These are phyloP conservation scores for Huntiella bhutanensis DNA, from an alignment of 2,329 filamentous ascomycete species.

Conservation along the genomic window DNA sequence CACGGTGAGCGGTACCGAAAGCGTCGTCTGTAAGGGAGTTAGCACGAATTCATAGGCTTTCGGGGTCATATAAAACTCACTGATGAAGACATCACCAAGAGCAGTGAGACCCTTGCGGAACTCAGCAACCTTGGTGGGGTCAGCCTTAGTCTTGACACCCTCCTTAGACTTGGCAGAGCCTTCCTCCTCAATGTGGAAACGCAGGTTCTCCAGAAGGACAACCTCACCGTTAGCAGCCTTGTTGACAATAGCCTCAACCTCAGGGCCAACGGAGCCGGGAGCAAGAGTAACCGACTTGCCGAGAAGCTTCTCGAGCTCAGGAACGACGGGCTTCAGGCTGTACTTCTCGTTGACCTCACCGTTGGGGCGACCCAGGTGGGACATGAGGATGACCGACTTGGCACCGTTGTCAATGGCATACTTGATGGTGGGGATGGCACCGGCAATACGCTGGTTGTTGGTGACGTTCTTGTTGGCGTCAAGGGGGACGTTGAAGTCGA, in stretches of 20 bases:
- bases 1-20: constrained; percentile 94
- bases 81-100: constrained; percentile 90
- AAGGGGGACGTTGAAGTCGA: constrained; percentile 99
- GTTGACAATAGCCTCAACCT: constrained; percentile 79
- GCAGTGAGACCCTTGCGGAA: constrained; percentile 93
- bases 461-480: constrained; percentile 85
- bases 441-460: constrained; percentile 96
- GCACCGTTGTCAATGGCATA: constrained; percentile 78
- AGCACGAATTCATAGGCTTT: not conserved
- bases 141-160: constrained; percentile 95
- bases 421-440: constrained; percentile 88
- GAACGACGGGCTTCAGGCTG: constrained; percentile 78
- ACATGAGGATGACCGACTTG: constrained; percentile 92
- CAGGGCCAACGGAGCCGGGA: constrained; percentile 72
- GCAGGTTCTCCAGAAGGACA: constrained; percentile 88
- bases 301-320: constrained; percentile 81
- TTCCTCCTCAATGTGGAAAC: constrained; percentile 97
- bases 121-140: constrained; percentile 76
- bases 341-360: constrained; percentile 82
- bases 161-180: constrained; percentile 84
- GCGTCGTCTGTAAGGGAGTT: constrained; percentile 39
- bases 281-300: constrained; percentile 73
- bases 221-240: constrained; percentile 65
- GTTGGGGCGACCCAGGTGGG: constrained; percentile 89
- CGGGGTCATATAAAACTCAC: constrained; percentile 31